Percentiles rank a stretch among this genome's conserved stretches.
phyloP scores from a whole-genome alignment of 768 basidiomycete species.

The Russula compacta region DNA sequence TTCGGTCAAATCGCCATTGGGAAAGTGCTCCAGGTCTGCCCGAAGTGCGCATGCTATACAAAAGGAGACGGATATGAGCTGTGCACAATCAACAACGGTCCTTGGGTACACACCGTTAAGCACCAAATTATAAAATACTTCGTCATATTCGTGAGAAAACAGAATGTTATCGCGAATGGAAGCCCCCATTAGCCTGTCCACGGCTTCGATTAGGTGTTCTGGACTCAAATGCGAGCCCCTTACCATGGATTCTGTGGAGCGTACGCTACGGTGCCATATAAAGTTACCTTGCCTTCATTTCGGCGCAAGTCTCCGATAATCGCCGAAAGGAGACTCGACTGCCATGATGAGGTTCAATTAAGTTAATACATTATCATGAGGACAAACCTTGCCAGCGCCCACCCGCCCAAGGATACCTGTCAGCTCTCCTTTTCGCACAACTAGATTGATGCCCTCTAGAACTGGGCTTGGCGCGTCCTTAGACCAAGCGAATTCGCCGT shows the following conservation, averaged over 20 bases:
- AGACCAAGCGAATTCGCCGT: slow-evolving; percentile 80
- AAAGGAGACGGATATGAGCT: not conserved
- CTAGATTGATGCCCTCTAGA: slow-evolving; percentile 69
- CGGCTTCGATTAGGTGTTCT: not conserved
- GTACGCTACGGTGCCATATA: slow-evolving; percentile 70
- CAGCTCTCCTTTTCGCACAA: slow-evolving; percentile 74
- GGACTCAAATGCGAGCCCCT: slow-evolving; percentile 11
- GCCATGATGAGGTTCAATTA: slow-evolving; percentile 2
- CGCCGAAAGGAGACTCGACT: slow-evolving; percentile 70
- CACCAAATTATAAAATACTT: slow-evolving; percentile 72
- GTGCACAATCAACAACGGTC: not conserved
- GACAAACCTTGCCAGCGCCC: slow-evolving; percentile 74
- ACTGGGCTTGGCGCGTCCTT: slow-evolving; percentile 47
- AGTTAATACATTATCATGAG: slow-evolving; percentile 8
- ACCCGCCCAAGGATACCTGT: slow-evolving; percentile 83
- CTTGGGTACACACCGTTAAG: slow-evolving; percentile 48
- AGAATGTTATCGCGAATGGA: slow-evolving; percentile 86
- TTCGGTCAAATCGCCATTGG: slow-evolving; percentile 76
- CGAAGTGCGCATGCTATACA: slow-evolving; percentile 70
- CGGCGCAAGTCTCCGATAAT: slow-evolving; percentile 84
- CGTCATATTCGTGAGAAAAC: slow-evolving; percentile 85
- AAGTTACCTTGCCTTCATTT: slow-evolving; percentile 57
- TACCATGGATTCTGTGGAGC: slow-evolving; percentile 85
- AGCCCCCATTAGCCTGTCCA: slow-evolving; percentile 67
- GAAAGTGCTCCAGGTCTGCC: slow-evolving; percentile 69